Evolutionary conservation across 2,329 filamentous ascomycete genomes (phyloP).

Genomic region (Fusarium foetens): DNA sequence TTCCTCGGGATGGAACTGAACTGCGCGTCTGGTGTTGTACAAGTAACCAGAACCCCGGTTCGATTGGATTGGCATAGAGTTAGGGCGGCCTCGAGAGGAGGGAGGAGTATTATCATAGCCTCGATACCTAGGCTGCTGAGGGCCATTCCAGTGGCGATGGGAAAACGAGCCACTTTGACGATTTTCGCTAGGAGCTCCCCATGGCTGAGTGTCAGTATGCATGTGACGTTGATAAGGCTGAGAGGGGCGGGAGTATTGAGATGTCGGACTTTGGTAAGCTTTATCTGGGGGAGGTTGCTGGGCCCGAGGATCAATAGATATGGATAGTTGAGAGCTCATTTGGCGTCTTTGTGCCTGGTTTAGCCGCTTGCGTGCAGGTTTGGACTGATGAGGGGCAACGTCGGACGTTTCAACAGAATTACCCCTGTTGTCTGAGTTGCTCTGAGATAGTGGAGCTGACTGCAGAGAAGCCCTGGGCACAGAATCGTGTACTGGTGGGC

Average conservation of each 20-base stretch:
- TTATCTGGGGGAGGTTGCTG: conserved; percentile 46
- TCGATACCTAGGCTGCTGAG: conserved; percentile 27
- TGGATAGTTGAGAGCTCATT: conserved; percentile 68
- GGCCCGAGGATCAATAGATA: conserved; percentile 63
- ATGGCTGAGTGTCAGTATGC: conserved; percentile 39
- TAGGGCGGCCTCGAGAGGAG: conserved; percentile 7
- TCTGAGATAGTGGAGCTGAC: not conserved
- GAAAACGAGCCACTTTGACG: conserved; percentile 27
- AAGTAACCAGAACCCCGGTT: conserved; percentile 29
- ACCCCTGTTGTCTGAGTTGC: not conserved
- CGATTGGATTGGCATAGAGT: conserved; percentile 13
- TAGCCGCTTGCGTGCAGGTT: conserved; percentile 59
- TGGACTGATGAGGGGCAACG: conserved; percentile 38
- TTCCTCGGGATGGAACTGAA: conserved; percentile 56
- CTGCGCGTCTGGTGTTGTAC: conserved; percentile 38
- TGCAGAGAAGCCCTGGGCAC: conserved; percentile 10
- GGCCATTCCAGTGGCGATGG: conserved; percentile 37
- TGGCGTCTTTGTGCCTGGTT: conserved; percentile 73
- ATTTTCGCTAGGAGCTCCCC: conserved; percentile 18
- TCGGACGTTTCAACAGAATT: conserved; percentile 3
- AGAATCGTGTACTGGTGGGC: conserved; percentile 40
- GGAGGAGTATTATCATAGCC: conserved; percentile 44
- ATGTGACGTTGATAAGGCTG: conserved; percentile 39
- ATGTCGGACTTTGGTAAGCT: conserved; percentile 45
- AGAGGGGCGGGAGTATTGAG: conserved; percentile 41